Evolutionary conservation across 2,329 filamentous ascomycete genomes (phyloP).

Genomic region (Aspergillus proliferans): DNA sequence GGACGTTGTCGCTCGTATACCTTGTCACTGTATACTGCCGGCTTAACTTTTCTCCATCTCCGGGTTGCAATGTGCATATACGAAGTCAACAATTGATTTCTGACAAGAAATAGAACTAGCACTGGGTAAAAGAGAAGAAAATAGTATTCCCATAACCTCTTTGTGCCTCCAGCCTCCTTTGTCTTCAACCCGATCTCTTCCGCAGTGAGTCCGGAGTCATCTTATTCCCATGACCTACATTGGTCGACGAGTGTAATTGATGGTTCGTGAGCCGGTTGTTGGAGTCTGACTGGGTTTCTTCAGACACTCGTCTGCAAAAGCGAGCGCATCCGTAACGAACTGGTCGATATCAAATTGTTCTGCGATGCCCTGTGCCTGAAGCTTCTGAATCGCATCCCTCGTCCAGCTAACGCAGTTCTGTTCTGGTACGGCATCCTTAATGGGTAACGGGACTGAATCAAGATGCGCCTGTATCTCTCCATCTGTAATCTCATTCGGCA

Average conservation of each 20-base stretch:
- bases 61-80: too few relatives aligned
- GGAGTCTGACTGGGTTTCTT: not conserved
- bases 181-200: too few relatives aligned
- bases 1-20: too few relatives aligned
- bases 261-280: not conserved
- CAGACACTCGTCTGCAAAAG: not conserved
- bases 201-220: too few relatives aligned
- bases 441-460: conserved; percentile 3
- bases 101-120: too few relatives aligned
- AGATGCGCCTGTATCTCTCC: conserved; percentile 1
- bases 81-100: too few relatives aligned
- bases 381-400: conserved; percentile 1
- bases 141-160: too few relatives aligned
- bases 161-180: too few relatives aligned
- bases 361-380: not conserved
- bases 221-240: not conserved
- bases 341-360: conserved; percentile 2
- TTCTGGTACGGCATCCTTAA: not conserved
- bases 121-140: too few relatives aligned
- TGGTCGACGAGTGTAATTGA: not conserved
- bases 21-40: too few relatives aligned
- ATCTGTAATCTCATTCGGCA: conserved; percentile 2
- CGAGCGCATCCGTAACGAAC: conserved; percentile 2
- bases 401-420: conserved; percentile 9
- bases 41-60: too few relatives aligned